These are phyloP conservation scores for Magnaporthiopsis poae DNA, from an alignment of 2,329 filamentous ascomycete genomes.

Conservation along the genomic window DNA sequence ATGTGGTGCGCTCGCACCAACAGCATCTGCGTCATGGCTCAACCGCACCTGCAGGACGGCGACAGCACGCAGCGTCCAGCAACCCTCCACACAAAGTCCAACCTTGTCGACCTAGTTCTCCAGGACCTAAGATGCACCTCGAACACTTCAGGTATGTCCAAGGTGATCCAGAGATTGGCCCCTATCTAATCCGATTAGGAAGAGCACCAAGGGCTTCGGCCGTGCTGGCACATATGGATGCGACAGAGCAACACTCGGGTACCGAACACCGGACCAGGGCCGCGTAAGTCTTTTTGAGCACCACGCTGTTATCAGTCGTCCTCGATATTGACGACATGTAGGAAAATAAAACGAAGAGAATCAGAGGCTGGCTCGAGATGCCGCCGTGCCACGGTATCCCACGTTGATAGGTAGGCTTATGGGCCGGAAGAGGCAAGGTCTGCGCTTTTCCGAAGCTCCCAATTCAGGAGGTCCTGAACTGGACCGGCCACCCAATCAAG, in stretches of 20 bases:
- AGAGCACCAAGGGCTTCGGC: too few species aligned
- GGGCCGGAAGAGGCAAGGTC: background rate
- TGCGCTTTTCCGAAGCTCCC: background rate
- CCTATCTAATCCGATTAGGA: background rate
- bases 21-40: background rate
- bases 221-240: too few species aligned
- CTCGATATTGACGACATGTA: too few species aligned
- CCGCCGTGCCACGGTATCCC: background rate
- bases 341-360: background rate
- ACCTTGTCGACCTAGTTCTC: background rate
- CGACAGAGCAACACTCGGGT: too few species aligned
- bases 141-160: background rate
- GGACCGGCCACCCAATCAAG: background rate
- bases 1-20: background rate
- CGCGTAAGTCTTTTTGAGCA: too few species aligned
- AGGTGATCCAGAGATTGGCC: background rate
- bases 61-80: background rate
- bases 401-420: too few species aligned
- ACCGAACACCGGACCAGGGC: too few species aligned
- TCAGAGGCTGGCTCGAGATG: background rate
- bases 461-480: background rate
- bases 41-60: background rate
- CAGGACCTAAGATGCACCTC: background rate
- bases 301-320: too few species aligned
- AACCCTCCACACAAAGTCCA: background rate